Evolutionary conservation across 164 flowering plant genomes (phyloP).

Genomic region (Liquidambar formosana): DNA sequence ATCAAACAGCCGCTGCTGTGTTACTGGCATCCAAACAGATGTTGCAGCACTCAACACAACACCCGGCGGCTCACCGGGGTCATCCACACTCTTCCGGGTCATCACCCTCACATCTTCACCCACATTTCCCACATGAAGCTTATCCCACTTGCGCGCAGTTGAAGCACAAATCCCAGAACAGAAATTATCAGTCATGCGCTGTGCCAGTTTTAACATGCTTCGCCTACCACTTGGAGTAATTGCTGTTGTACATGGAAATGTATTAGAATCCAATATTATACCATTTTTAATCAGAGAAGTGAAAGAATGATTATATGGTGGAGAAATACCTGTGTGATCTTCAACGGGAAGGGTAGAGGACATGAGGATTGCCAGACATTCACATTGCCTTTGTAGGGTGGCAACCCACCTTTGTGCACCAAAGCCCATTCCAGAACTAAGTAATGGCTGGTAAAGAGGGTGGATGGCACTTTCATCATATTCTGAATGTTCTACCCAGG

Average conservation of each 20-base stretch:
- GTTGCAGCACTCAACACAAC: slow-evolving; percentile 69
- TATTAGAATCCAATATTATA: neutral
- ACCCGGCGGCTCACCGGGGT: slow-evolving; percentile 74
- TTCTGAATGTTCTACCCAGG: slow-evolving; percentile 97
- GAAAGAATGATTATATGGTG: neutral
- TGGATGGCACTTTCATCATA: slow-evolving; percentile 76
- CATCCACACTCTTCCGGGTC: slow-evolving; percentile 46
- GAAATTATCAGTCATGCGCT: slow-evolving; percentile 67
- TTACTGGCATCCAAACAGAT: slow-evolving; percentile 71
- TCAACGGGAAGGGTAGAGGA: slow-evolving; percentile 58
- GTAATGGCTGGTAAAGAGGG: slow-evolving; percentile 73
- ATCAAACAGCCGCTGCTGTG: slow-evolving; percentile 52
- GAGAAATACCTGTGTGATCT: slow-evolving; percentile 56
- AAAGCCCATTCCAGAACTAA: slow-evolving; percentile 84
- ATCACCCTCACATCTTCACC: slow-evolving; percentile 53
- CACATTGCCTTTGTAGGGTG: slow-evolving; percentile 87
- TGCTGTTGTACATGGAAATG: slow-evolving; percentile 23
- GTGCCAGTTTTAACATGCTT: slow-evolving; percentile 67
- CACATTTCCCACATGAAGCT: slow-evolving; percentile 31
- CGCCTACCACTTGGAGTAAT: slow-evolving; percentile 38
- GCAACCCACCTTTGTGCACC: slow-evolving; percentile 97
- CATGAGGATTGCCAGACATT: slow-evolving; percentile 91
- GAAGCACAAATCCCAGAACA: slow-evolving; percentile 68
- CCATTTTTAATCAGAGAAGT: neutral
- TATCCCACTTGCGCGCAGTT: slow-evolving; percentile 53